Conservation (phyloP, 805 yeast genomes). For the Cyberlindnera veronae region DNA sequence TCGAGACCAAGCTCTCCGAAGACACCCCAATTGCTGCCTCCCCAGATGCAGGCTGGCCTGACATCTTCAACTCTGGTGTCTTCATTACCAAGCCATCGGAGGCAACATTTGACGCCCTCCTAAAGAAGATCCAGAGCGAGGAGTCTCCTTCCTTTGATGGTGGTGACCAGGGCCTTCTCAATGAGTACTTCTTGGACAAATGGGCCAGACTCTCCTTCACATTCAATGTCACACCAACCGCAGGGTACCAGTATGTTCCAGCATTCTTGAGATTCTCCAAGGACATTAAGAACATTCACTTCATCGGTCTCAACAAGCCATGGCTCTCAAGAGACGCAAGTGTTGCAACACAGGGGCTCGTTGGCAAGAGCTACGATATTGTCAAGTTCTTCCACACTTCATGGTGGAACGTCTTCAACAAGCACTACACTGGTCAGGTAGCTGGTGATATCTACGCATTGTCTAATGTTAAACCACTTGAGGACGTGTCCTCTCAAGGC, state of each 20-base stretch:
- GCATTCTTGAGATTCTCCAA: slow-evolving; percentile 52
- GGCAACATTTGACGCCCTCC: slow-evolving; percentile 38
- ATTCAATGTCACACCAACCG: slow-evolving; percentile 74
- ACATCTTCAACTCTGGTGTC: slow-evolving; percentile 74
- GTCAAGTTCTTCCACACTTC: slow-evolving; percentile 13
- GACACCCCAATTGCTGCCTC: slow-evolving; percentile 35
- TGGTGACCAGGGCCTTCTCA: slow-evolving; percentile 82
- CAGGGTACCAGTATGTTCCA: slow-evolving; percentile 70
- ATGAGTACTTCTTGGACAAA: slow-evolving; percentile 52
- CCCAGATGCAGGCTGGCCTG: slow-evolving; percentile 84
- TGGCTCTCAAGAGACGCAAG: slow-evolving; percentile 34
- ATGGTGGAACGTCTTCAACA: slow-evolving; percentile 22
- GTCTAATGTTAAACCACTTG: slow-evolving; percentile 5
- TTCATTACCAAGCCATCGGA: slow-evolving; percentile 51
- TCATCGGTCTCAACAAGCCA: slow-evolving; percentile 61
- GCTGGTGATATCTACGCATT: slow-evolving; percentile 14
- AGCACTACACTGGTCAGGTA: slow-evolving; percentile 16
- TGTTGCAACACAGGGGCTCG: slow-evolving; percentile 4
- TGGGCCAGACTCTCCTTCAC: slow-evolving; percentile 77
- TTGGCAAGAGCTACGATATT: slow-evolving; percentile 15
- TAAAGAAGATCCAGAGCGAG: slow-evolving; percentile 22
- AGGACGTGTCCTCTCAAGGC: slow-evolving; percentile 12
- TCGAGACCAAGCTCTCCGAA: slow-evolving; percentile 23
- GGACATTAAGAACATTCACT: slow-evolving; percentile 51
- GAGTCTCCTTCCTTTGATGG: slow-evolving; percentile 60